A percentile compares a stretch with the other conserved stretches of the same genome.
These are phyloP conservation scores for Nigrograna mackinnonii DNA, from an alignment of 2,329 filamentous ascomycete genomes.

Conservation along the genomic window DNA sequence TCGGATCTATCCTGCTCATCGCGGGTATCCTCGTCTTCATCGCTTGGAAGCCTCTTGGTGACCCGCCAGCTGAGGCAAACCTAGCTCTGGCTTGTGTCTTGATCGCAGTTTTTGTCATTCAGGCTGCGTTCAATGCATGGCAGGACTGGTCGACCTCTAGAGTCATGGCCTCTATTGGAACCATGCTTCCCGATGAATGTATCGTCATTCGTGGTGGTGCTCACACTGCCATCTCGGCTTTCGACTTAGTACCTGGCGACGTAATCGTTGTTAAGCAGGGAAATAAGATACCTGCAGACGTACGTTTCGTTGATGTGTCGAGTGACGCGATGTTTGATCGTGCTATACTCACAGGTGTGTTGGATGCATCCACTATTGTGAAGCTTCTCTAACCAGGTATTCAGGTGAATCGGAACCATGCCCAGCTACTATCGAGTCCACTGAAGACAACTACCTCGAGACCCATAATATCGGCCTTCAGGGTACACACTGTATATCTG, in stretches of 20 bases:
- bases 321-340: constrained; percentile 74
- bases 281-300: constrained; percentile 74
- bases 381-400: not conserved
- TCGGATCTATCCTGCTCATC: constrained; percentile 70
- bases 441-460: constrained; percentile 74
- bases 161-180: constrained; percentile 77
- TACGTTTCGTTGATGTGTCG: constrained; percentile 70
- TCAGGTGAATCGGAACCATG: constrained; percentile 68
- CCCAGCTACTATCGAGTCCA: constrained; percentile 63
- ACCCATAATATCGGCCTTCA: constrained; percentile 76
- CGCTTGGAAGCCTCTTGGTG: constrained; percentile 74
- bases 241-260: constrained; percentile 73
- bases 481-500: constrained; percentile 77
- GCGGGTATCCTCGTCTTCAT: constrained; percentile 75
- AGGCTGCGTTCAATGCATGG: constrained; percentile 60
- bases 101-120: constrained; percentile 67
- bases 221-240: constrained; percentile 54
- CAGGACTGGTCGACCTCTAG: constrained; percentile 74
- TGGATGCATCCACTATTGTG: not conserved
- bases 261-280: constrained; percentile 70
- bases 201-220: constrained; percentile 64
- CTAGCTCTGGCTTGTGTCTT: constrained; percentile 74
- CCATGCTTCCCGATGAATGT: constrained; percentile 77
- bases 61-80: constrained; percentile 73
- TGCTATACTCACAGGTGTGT: constrained; percentile 68